phyloP scores from a whole-genome alignment of 2,329 filamentous ascomycete species.

The Cryphonectria naterciae region DNA sequence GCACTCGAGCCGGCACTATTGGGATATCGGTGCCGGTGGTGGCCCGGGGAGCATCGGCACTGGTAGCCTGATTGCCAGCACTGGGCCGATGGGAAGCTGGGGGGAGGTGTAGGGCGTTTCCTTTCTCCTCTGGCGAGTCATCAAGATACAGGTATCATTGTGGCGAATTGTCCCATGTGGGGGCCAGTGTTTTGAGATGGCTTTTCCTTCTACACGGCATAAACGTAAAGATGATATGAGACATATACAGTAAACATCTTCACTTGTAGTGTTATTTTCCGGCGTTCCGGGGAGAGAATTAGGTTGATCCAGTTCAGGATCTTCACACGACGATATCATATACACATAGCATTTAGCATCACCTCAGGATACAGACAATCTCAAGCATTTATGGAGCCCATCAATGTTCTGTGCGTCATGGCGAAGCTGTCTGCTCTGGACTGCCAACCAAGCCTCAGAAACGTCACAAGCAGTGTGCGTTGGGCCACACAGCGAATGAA shows the following conservation, averaged over 20 bases:
- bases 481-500: too few species aligned
- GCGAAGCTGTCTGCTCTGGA: neutral
- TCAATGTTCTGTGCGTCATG: neutral
- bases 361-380: slow-evolving; percentile 1
- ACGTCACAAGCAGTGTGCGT: too few species aligned
- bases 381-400: neutral
- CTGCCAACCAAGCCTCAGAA: too few species aligned
- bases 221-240: slow-evolving; percentile 4
- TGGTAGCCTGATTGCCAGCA: slow-evolving; percentile 69
- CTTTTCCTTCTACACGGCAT: neutral
- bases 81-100: slow-evolving; percentile 75
- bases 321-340: slow-evolving; percentile 11
- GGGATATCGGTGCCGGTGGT: slow-evolving; percentile 72
- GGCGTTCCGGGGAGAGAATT: neutral
- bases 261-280: neutral
- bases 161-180: neutral
- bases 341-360: slow-evolving; percentile 18
- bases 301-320: neutral
- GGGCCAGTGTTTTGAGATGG: neutral
- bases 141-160: neutral
- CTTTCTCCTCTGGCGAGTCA: neutral
- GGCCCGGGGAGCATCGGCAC: slow-evolving; percentile 70
- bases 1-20: slow-evolving; percentile 85
- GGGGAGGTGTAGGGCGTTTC: slow-evolving; percentile 63
- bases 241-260: neutral